These are phyloP conservation scores for Saccharomycopsis hybrid DNA, from an alignment of 1,139 yeast species.

Conservation along the genomic window DNA sequence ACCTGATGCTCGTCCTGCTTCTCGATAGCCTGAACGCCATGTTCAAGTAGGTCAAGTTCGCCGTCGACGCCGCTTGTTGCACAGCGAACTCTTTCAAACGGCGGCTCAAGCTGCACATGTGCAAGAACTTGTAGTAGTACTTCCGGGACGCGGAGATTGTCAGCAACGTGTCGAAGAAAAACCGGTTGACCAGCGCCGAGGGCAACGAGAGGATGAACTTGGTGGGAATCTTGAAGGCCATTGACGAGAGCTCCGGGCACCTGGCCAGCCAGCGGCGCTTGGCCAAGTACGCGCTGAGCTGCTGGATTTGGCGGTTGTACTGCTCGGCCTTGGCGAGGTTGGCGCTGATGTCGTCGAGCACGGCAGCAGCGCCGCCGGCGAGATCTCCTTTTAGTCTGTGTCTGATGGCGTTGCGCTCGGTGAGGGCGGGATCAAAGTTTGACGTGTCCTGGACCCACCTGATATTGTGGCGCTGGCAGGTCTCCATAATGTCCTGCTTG, in stretches of 20 bases:
- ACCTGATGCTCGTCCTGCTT: too few relatives aligned
- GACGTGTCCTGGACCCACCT: slow-evolving; percentile 50
- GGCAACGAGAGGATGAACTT: slow-evolving; percentile 18
- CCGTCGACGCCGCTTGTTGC: too few relatives aligned
- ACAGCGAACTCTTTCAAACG: too few relatives aligned
- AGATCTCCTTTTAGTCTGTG: too few relatives aligned
- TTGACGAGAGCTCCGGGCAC: background rate
- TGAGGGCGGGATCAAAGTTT: slow-evolving; percentile 37
- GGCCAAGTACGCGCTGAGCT: background rate
- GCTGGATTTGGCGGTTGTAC: background rate
- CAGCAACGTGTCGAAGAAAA: slow-evolving; percentile 32
- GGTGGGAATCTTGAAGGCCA: slow-evolving; percentile 28
- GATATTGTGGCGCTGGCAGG: slow-evolving; percentile 32
- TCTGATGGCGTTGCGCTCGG: slow-evolving; percentile 36
- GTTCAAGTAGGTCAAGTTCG: too few relatives aligned
- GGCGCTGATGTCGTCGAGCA: background rate
- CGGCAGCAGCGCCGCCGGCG: background rate
- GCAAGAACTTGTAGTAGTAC: slow-evolving; percentile 44
- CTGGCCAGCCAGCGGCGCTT: background rate
- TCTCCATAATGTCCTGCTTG: slow-evolving; percentile 35
- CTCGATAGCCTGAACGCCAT: too few relatives aligned
- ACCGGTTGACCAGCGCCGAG: slow-evolving; percentile 27
- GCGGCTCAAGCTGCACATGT: too few relatives aligned
- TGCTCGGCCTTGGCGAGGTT: background rate
- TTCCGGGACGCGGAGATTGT: slow-evolving; percentile 37